Conservation (phyloP, 768 basidiomycete genomes). For the Collybia nuda region DNA sequence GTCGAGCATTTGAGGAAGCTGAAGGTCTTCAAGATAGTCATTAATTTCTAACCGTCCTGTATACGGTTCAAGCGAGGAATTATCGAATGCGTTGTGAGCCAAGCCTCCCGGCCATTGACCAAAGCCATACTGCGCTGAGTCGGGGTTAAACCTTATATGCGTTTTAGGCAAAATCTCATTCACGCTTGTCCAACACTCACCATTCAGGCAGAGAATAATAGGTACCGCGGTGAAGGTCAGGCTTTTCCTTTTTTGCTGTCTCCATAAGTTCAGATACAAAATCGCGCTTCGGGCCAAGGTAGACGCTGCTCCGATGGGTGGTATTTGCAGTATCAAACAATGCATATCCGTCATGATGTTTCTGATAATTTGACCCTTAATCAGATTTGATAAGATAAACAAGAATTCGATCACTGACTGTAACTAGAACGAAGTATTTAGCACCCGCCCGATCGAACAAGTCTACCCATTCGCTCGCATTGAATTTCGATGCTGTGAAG, state of each 20-base stretch:
- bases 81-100: slow-evolving; percentile 50
- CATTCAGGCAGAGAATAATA: slow-evolving; percentile 61
- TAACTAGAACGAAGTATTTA: slow-evolving; percentile 60
- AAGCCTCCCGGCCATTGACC: slow-evolving; percentile 52
- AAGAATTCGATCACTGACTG: slow-evolving; percentile 27
- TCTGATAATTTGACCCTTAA: slow-evolving; percentile 25
- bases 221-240: slow-evolving; percentile 52
- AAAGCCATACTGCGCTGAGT: slow-evolving; percentile 51
- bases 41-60: slow-evolving; percentile 48
- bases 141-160: slow-evolving; percentile 49
- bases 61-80: slow-evolving; percentile 49
- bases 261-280: slow-evolving; percentile 49
- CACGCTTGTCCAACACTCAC: slow-evolving; percentile 22
- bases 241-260: slow-evolving; percentile 48
- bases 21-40: slow-evolving; percentile 53
- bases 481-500: slow-evolving; percentile 53
- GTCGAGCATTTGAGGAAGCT: slow-evolving; percentile 50
- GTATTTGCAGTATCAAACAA: slow-evolving; percentile 58
- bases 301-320: slow-evolving; percentile 46
- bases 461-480: slow-evolving; percentile 54
- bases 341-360: slow-evolving; percentile 63
- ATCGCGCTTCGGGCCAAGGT: slow-evolving; percentile 51
- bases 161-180: not conserved
- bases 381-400: not conserved
- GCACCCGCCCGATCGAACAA: slow-evolving; percentile 56